phyloP scores from a whole-genome alignment of 163 green algal genomes.

The Scenedesmus sp. region DNA sequence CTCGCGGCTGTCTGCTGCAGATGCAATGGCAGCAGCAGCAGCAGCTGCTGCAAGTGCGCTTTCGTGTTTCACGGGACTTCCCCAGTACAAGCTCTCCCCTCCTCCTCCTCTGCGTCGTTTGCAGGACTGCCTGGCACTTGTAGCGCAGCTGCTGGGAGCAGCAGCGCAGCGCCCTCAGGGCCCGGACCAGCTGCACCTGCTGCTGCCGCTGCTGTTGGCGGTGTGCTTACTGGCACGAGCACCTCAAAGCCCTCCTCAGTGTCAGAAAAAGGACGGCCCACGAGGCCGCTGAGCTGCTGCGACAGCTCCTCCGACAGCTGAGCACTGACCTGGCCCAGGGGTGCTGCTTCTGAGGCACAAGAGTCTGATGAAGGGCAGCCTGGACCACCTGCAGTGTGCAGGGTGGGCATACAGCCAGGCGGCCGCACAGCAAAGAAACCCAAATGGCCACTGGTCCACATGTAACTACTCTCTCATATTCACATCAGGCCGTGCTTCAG shows the following conservation, averaged over 20 bases:
- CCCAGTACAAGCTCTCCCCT: conserved; percentile 28
- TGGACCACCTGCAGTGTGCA: not conserved
- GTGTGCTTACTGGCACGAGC: conserved; percentile 5
- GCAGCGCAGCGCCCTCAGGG: not conserved
- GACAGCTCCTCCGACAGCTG: conserved; percentile 32
- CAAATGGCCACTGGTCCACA: too few relatives aligned
- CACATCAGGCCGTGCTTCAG: not conserved
- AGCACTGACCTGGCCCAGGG: not conserved
- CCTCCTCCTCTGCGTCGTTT: not conserved
- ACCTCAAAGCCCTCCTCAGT: conserved; percentile 41
- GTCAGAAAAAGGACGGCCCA: conserved; percentile 39
- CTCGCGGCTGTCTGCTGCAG: not conserved
- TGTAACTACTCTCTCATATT: too few relatives aligned
- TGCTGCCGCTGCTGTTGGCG: not conserved
- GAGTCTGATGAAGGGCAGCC: not conserved
- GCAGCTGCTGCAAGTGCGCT: not conserved
- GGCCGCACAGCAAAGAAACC: not conserved
- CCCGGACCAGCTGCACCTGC: not conserved
- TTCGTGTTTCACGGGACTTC: conserved; percentile 31
- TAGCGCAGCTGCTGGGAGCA: not conserved
- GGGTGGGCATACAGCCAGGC: not conserved
- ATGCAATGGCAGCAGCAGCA: not conserved
- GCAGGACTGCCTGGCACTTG: not conserved
- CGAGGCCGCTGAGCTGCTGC: conserved; percentile 33
- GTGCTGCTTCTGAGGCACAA: not conserved